Percentiles rank a stretch among this genome's conserved stretches.
phyloP scores from a whole-genome alignment of 129 eudicot genomes.

The Pseudognaphalium luteoalbum region DNA sequence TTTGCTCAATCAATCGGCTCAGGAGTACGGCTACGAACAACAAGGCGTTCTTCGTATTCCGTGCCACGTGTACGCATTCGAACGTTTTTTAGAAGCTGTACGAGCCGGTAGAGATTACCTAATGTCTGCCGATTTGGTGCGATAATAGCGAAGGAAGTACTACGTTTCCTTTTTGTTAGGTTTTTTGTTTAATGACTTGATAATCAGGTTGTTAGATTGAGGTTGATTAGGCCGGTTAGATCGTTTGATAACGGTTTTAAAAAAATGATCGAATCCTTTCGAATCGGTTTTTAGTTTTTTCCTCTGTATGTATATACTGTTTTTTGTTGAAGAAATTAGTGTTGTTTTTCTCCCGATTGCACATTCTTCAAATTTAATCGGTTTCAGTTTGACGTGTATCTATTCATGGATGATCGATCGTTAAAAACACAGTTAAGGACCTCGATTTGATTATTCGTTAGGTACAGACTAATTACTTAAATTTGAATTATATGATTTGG shows the following conservation, averaged over 20 bases:
- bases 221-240: background rate
- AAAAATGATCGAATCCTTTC: conserved; percentile 26
- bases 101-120: conserved; percentile 44
- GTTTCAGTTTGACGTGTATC: background rate
- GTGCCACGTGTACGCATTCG: conserved; percentile 68
- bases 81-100: conserved; percentile 64
- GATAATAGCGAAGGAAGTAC: background rate
- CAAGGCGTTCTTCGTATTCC: conserved; percentile 84
- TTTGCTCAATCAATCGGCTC: conserved; percentile 75
- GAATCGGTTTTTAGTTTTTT: conserved; percentile 18
- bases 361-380: background rate
- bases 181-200: conserved; percentile 14
- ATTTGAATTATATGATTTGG: background rate
- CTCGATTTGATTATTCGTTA: too few relatives aligned
- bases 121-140: conserved; percentile 23
- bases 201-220: background rate
- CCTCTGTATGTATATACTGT: conserved; percentile 24
- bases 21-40: conserved; percentile 93
- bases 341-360: background rate
- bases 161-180: background rate
- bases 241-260: conserved; percentile 28
- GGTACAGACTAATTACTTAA: too few relatives aligned
- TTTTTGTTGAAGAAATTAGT: background rate
- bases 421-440: too few relatives aligned
- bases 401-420: too few relatives aligned